Base-by-base conservation (phyloP, 2,329 filamentous ascomycete genomes). In the Fusarium virguliforme region DNA sequence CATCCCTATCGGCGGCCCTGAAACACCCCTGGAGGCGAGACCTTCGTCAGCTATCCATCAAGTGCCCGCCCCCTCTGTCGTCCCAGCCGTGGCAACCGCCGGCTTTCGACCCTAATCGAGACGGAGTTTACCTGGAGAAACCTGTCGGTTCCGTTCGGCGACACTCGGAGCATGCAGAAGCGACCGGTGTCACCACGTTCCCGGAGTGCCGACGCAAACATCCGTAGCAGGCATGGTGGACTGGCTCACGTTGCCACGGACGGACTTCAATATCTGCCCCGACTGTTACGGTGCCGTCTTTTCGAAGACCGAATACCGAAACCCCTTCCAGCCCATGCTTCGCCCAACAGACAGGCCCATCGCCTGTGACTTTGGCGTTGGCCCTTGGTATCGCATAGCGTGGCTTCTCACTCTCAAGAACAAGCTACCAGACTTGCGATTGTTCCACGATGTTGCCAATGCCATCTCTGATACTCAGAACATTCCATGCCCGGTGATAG, bases 381-480 rank as follows among this genome's bases (percentile, higher is more conserved):
- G 85, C 0, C 89, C 91, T 1, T 98, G 94, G 94, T 91, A 94
- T 74, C 90, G 93, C 30, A 89, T 97, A 40, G 94, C 94, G 1
- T 97, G 92, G 89, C 85, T 95, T 4, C 85, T 97, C 68, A 95
- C 91, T 3, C 83, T 92, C 58, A 94, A 94, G 79, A 89, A 93
- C 71, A 82, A 89, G 12, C 84, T 88, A 18, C 84, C 87, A 4
- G 90, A 94, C 70, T 82, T 96, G 41, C 87, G 88, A 12, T 82
- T 97, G 6, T 85, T 98, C 32, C 88, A 91, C 64, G 87, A 88
- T 38, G 85, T 97, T 35, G 90, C 91, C 6, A 86, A 88, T 9
- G 87, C 94, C 40, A 68, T 74, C 15, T 58, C 76, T 6, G 83
- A 87, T 3, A 85, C 87, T 5, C 86, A 77, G 13, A 86, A 71